A percentile compares a stretch with the other conserved stretches of the same genome.
These are phyloP conservation scores for Lolium multiflorum DNA, from an alignment of 176 grass and related monocot genomes.

Conservation along the genomic window DNA sequence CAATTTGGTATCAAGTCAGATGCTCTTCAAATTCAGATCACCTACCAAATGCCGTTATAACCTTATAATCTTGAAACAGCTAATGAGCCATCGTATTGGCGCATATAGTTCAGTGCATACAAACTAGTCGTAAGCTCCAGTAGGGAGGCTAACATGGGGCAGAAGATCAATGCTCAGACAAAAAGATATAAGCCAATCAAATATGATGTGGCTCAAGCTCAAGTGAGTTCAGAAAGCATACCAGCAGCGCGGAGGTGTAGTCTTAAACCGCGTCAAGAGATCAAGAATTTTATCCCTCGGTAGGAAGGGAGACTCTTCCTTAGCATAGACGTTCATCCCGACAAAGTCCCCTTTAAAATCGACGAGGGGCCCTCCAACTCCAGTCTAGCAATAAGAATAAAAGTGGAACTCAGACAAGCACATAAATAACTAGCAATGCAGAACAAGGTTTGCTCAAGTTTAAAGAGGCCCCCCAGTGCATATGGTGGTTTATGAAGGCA, in stretches of 20 bases:
- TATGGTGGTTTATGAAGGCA: neutral
- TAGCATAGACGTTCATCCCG: neutral
- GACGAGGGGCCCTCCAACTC: neutral
- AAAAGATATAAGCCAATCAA: neutral
- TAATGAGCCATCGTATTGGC: neutral
- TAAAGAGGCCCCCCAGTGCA: no score
- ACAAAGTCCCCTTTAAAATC: neutral
- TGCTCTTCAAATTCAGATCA: neutral
- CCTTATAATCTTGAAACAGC: neutral
- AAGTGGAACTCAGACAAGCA: neutral
- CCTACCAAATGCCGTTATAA: neutral
- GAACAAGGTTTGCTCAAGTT: neutral
- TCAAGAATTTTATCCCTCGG: neutral
- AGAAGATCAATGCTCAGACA: neutral
- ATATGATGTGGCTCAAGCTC: no score
- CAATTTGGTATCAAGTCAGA: neutral
- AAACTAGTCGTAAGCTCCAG: neutral
- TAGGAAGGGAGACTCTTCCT: neutral
- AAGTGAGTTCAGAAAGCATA: neutral
- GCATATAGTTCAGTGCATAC: neutral
- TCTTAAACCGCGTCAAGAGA: neutral
- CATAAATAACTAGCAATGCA: neutral
- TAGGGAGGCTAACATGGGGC: neutral
- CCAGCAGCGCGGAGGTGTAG: neutral
- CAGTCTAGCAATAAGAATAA: neutral